A percentile compares a stretch with the other conserved stretches of the same genome.
phyloP scores from a whole-genome alignment of 768 basidiomycete species.

The Amanita fuliginea region DNA sequence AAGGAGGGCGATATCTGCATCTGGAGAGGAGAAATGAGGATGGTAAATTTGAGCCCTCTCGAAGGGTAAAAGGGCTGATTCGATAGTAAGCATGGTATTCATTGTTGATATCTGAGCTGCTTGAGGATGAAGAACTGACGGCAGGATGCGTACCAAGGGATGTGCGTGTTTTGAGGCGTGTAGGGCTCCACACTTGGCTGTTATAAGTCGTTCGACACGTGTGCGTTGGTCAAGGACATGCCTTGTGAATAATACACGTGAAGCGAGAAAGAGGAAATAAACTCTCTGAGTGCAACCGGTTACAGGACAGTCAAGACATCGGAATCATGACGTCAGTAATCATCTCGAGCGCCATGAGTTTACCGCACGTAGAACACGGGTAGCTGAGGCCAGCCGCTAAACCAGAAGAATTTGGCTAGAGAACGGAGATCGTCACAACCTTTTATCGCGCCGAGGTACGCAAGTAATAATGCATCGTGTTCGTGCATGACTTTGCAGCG shows the following conservation, averaged over 20 bases:
- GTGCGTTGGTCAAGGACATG: not conserved
- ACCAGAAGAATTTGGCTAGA: not conserved
- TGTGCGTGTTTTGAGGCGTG: not conserved
- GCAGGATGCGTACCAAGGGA: not conserved
- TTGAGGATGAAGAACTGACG: not conserved
- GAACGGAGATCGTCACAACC: too few species aligned
- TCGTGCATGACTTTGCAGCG: too few species aligned
- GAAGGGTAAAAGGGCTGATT: not conserved
- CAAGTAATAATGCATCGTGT: too few species aligned
- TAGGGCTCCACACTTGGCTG: not conserved
- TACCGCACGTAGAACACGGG: not conserved
- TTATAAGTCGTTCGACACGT: not conserved
- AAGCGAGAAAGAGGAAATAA: not conserved
- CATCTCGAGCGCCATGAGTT: not conserved
- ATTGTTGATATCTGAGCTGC: not conserved
- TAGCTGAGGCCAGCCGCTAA: not conserved
- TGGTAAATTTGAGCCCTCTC: constrained; percentile 5
- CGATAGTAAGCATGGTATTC: not conserved
- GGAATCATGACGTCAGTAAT: not conserved
- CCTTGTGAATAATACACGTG: not conserved
- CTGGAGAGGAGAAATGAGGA: constrained; percentile 9
- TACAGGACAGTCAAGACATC: not conserved
- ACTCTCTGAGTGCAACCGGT: not conserved
- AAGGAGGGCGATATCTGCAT: constrained; percentile 12
- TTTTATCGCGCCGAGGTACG: too few species aligned